phyloP scores from a whole-genome alignment of 805 yeast species.

The Candida tallmaniae region DNA sequence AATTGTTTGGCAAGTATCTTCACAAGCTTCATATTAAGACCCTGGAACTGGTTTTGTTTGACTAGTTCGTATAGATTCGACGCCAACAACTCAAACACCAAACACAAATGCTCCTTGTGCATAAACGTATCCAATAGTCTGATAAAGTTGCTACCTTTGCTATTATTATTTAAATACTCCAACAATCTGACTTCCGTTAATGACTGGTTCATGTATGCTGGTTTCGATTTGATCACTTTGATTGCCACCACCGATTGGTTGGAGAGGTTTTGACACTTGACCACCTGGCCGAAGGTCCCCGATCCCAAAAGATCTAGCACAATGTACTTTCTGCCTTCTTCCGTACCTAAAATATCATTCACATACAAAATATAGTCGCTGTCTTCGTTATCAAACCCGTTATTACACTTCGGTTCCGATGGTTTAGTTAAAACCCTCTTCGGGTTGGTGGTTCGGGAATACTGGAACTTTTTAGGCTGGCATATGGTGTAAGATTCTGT shows the following conservation, averaged over 20 bases:
- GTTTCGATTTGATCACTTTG: slow-evolving; percentile 87
- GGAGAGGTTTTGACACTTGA: slow-evolving; percentile 77
- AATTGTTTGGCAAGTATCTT: slow-evolving; percentile 75
- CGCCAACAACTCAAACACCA: slow-evolving; percentile 86
- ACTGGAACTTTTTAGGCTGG: slow-evolving; percentile 70
- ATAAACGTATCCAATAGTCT: slow-evolving; percentile 82
- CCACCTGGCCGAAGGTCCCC: slow-evolving; percentile 98
- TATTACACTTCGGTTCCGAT: slow-evolving; percentile 71
- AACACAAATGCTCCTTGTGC: slow-evolving; percentile 88
- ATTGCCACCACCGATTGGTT: slow-evolving; percentile 91
- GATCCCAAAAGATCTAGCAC: slow-evolving; percentile 90
- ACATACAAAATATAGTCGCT: slow-evolving; percentile 91
- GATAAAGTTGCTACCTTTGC: slow-evolving; percentile 69
- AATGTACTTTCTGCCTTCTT: slow-evolving; percentile 79
- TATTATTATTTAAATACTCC: slow-evolving; percentile 68
- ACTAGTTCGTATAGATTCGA: slow-evolving; percentile 86
- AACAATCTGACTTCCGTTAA: slow-evolving; percentile 83
- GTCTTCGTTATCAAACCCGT: slow-evolving; percentile 84
- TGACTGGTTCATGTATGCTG: slow-evolving; percentile 88
- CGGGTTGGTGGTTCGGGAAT: slow-evolving; percentile 83
- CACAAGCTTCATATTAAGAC: slow-evolving; percentile 75
- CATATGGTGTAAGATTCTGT: slow-evolving; percentile 81
- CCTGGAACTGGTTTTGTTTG: slow-evolving; percentile 91
- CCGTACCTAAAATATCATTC: slow-evolving; percentile 85
- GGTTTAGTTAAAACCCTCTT: slow-evolving; percentile 91